Conservation (phyloP, 164 flowering plant species). For the Dillenia turbinata region DNA sequence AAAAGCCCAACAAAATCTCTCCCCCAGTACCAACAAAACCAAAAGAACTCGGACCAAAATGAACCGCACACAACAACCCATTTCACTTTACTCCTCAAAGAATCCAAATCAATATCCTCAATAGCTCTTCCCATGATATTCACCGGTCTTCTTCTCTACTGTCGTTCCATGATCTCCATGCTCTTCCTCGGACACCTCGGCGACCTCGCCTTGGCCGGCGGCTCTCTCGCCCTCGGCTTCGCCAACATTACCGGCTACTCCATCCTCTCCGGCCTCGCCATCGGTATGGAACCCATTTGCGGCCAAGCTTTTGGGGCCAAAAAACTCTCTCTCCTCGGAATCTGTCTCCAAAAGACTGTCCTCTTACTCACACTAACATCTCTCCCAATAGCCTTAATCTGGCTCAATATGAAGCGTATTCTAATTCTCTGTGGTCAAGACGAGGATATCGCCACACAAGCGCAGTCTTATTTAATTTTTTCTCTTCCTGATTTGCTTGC, state of each 20-base stretch:
- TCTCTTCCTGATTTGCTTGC: conserved; percentile 64
- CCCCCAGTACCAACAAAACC: conserved; percentile 1
- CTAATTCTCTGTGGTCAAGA: conserved; percentile 49
- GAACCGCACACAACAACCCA: too few relatives aligned
- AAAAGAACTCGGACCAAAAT: not conserved
- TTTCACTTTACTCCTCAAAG: too few relatives aligned
- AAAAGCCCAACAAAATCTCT: conserved; percentile 16
- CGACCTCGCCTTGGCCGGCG: conserved; percentile 62
- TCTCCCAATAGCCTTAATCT: conserved; percentile 43
- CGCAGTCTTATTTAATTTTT: conserved; percentile 43
- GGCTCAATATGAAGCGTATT: conserved; percentile 48
- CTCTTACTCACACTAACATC: conserved; percentile 37
- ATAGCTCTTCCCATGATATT: conserved; percentile 56
- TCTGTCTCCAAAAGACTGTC: conserved; percentile 46
- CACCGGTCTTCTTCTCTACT: conserved; percentile 57
- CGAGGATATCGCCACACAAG: conserved; percentile 40
- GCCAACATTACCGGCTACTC: conserved; percentile 26
- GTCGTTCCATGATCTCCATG: conserved; percentile 69
- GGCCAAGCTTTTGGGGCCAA: conserved; percentile 72
- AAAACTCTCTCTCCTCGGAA: conserved; percentile 38
- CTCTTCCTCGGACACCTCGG: conserved; percentile 65
- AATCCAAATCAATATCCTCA: conserved; percentile 11
- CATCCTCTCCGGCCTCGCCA: conserved; percentile 62
- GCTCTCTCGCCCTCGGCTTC: conserved; percentile 60
- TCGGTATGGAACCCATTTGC: conserved; percentile 79